Evolutionary conservation across 495 filamentous ascomycete genomes (phyloP), one percentile per base, ranked within the genome.

Genomic region (Xylaria scruposa): DNA sequence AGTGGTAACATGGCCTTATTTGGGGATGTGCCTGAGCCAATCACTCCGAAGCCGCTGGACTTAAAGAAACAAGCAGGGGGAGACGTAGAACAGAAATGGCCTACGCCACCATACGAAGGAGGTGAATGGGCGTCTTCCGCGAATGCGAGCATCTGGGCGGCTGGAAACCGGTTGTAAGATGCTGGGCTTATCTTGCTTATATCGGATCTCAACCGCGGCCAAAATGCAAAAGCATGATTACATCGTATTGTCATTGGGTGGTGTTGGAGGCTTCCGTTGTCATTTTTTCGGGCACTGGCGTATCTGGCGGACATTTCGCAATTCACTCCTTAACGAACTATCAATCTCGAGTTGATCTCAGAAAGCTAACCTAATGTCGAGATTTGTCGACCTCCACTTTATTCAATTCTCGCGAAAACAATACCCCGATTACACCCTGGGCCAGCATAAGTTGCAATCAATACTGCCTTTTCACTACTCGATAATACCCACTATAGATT

Each of bases 101-200:
- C 95, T 33, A 98, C 96, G n/a, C 97, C 97, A 49, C 96, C 96
- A 36, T 97, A 97, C 75, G 85, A 88, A 66, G 95, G 97, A 76
- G 89, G 90, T 70, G 96, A 95, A 79, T 97, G 93, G 94, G 92
- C 90, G 38, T 90, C 90, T n/a, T 90, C 93, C 53, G 90, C 92
- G 24, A 86, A 92, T 31, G 90, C 91, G 5, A 93, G 91, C 82
- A 92, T 93, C 65, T 92, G 93, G 80, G 85, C 91, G 62, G 90
- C 89, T 51, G 89, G 89, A 36, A 87, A 84, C 75, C 84, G 86
- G 63, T 85, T 88, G 74, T 89, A 81, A 74, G 56, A 31, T 38
- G 49, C 47, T 36, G 24, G 26, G 15, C 62, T 60, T 70, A 66
- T 51, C 17, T 46, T 15, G 31, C 64, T 47, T 70, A 40, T 65